Evolutionary conservation across 177 flowering plant genomes (phyloP).

Genomic region (Tripterygium wilfordii): DNA sequence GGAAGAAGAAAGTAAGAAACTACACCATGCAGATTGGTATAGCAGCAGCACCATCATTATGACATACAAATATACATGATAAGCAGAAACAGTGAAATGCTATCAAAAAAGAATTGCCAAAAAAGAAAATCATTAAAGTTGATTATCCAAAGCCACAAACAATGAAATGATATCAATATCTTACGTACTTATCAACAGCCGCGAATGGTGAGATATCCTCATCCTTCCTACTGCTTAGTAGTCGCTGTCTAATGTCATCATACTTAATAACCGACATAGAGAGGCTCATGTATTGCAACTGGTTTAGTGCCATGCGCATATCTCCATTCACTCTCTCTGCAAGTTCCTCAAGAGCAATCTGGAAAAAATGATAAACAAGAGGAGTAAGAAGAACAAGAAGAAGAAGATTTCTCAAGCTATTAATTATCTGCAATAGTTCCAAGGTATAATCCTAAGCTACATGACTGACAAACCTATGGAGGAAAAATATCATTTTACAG

Average conservation of each 20-base stretch:
- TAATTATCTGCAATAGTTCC: no score
- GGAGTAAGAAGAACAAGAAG: no score
- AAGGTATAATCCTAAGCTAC: no score
- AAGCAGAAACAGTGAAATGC: no score
- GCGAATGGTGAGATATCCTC: slow-evolving; percentile 98
- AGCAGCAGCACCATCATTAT: no score
- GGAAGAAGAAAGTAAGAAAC: no score
- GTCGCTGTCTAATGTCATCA: slow-evolving; percentile 83
- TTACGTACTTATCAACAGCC: slow-evolving; percentile 99
- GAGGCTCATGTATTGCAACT: slow-evolving; percentile 90
- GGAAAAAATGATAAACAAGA: background rate
- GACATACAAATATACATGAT: no score
- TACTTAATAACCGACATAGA: slow-evolving; percentile 77
- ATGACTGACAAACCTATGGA: no score
- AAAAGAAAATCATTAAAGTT: background rate
- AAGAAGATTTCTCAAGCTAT: no score
- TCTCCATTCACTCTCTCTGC: slow-evolving; percentile 93
- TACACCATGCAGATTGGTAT: no score
- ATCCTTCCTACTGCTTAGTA: slow-evolving; percentile 83
- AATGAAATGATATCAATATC: no score
- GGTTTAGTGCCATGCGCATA: slow-evolving; percentile 95
- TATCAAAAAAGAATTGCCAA: background rate
- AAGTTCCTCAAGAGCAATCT: slow-evolving; percentile 97
- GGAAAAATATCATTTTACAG: no score
- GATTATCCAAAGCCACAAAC: slow-evolving; percentile 10